A percentile compares a stretch with the other conserved stretches of the same genome.
Evolutionary conservation across 1,284 basidiomycete species (phyloP).

Genomic region (Anthracocystis walkeri): DNA sequence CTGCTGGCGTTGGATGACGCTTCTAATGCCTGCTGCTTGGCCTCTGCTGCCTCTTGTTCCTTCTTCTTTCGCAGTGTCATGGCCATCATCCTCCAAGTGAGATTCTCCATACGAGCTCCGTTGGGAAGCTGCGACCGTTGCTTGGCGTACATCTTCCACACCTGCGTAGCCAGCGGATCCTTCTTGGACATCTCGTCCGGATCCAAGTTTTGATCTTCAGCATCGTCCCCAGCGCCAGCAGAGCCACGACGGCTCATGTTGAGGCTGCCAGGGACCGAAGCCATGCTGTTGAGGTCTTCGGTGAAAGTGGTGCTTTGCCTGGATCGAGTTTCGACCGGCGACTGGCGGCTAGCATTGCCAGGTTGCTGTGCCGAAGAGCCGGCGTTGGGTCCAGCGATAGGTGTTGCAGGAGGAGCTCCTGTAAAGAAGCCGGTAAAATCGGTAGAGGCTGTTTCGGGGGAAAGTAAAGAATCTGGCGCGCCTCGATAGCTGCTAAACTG

Average conservation of each 20-base stretch:
- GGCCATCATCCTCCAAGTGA: conserved; percentile 99
- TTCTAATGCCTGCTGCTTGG: conserved; percentile 29
- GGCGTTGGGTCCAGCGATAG: conserved; percentile 1
- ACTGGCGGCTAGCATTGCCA: conserved; percentile 19
- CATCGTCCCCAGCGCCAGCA: conserved; percentile 50
- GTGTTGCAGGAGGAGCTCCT: not conserved
- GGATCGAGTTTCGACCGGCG: conserved; percentile 21
- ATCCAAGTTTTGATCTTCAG: conserved; percentile 47
- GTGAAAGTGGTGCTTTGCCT: conserved; percentile 32
- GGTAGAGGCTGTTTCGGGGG: conserved; percentile 29
- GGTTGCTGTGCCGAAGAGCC: conserved; percentile 10
- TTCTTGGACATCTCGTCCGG: conserved; percentile 72
- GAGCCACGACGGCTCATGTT: conserved; percentile 55
- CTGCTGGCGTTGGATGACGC: conserved; percentile 30
- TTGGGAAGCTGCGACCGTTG: conserved; percentile 88
- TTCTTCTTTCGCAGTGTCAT: conserved; percentile 87
- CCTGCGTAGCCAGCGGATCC: conserved; percentile 91
- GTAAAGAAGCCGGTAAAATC: conserved; percentile 40
- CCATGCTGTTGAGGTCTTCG: conserved; percentile 21
- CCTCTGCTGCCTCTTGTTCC: conserved; percentile 60
- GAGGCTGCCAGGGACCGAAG: conserved; percentile 25
- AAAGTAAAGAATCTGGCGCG: conserved; percentile 23
- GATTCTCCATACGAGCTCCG: conserved; percentile 94
- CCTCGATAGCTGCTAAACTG: conserved; percentile 45
- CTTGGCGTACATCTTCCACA: conserved; percentile 95